Percentiles rank a stretch among this genome's conserved stretches.
These are phyloP conservation scores for Cutaneotrichosporon cyanovorans DNA, from an alignment of 1,284 basidiomycete genomes.

Conservation along the genomic window DNA sequence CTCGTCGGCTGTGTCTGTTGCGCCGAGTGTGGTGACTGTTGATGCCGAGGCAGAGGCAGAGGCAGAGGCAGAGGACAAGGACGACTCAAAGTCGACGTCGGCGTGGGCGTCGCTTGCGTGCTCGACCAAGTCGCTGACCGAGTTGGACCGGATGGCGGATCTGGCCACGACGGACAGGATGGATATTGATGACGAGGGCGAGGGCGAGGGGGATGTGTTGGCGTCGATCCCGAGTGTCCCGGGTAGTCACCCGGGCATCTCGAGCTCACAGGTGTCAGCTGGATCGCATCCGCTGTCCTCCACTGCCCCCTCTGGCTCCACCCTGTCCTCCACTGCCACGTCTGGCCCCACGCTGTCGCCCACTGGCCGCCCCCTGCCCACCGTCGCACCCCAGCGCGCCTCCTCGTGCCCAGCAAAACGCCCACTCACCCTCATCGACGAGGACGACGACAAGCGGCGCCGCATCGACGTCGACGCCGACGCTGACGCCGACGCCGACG, in stretches of 20 bases:
- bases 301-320: neutral
- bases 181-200: slow-evolving; percentile 26
- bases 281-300: too few relatives aligned
- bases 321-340: neutral
- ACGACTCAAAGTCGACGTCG: slow-evolving; percentile 15
- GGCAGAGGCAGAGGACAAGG: too few relatives aligned
- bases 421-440: slow-evolving; percentile 14
- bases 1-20: slow-evolving; percentile 11
- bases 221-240: slow-evolving; percentile 11
- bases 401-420: slow-evolving; percentile 39
- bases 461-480: slow-evolving; percentile 19
- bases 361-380: neutral
- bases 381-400: slow-evolving; percentile 15
- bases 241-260: slow-evolving; percentile 10
- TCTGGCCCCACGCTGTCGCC: too few relatives aligned
- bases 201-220: neutral
- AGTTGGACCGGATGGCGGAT: slow-evolving; percentile 27
- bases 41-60: too few relatives aligned
- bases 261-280: too few relatives aligned
- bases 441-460: slow-evolving; percentile 37
- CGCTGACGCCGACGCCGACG: too few relatives aligned
- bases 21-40: slow-evolving; percentile 6
- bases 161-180: slow-evolving; percentile 26
- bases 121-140: slow-evolving; percentile 19
- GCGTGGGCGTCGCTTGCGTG: slow-evolving; percentile 13